Percentiles rank a stretch among this genome's conserved stretches.
These are phyloP conservation scores for Adiantum capillusveneris DNA, from an alignment of 75 land plant species.

Conservation along the genomic window DNA sequence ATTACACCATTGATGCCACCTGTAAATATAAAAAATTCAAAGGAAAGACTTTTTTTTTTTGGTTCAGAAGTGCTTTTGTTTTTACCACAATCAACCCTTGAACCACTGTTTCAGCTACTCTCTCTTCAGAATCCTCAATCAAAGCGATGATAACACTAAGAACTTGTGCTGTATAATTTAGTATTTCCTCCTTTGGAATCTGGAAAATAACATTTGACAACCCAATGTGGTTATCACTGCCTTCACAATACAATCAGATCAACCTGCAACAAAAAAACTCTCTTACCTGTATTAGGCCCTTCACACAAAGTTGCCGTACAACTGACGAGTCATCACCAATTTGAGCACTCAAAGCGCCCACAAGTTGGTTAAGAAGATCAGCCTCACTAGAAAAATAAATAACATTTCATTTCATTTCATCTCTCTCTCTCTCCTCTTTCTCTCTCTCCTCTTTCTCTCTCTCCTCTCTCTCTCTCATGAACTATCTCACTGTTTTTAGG, in stretches of 20 bases:
- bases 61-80: neutral
- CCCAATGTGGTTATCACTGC: too few relatives aligned
- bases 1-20: too few relatives aligned
- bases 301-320: constrained; percentile 80
- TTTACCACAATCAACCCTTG: constrained; percentile 63
- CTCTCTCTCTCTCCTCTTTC: too few relatives aligned
- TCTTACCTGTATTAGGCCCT: constrained; percentile 82
- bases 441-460: too few relatives aligned
- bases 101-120: constrained; percentile 77
- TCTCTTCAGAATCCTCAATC: constrained; percentile 79
- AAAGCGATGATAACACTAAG: constrained; percentile 79
- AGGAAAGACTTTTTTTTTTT: neutral
- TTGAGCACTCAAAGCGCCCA: constrained; percentile 71
- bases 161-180: constrained; percentile 64
- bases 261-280: neutral
- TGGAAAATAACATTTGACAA: constrained; percentile 26
- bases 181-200: constrained; percentile 56
- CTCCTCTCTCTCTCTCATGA: too few relatives aligned
- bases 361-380: constrained; percentile 63
- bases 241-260: neutral
- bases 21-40: too few relatives aligned
- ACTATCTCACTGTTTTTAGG: too few relatives aligned
- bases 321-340: constrained; percentile 83
- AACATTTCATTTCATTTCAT: too few relatives aligned
- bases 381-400: too few relatives aligned